A percentile compares a stretch with the other conserved stretches of the same genome.
These are phyloP conservation scores for Picocystis sp. DNA, from an alignment of 163 green algal species.

Conservation along the genomic window DNA sequence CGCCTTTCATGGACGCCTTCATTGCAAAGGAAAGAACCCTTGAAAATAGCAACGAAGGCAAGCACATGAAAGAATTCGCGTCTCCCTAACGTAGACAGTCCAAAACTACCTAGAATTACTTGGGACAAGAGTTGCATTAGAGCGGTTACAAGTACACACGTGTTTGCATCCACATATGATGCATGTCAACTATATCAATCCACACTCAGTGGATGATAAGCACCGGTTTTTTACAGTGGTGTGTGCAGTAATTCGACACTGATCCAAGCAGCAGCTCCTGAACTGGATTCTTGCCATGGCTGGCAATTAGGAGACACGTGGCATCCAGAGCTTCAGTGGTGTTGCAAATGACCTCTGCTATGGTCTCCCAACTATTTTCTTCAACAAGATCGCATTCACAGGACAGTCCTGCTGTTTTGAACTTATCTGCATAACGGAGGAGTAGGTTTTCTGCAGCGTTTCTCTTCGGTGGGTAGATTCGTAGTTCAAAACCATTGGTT, in stretches of 20 bases:
- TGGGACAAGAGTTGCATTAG: too few relatives aligned
- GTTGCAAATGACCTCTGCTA: slow-evolving; percentile 40
- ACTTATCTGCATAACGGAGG: neutral
- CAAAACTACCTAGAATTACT: too few relatives aligned
- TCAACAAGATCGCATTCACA: neutral
- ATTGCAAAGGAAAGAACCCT: too few relatives aligned
- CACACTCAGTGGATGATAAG: slow-evolving; percentile 25
- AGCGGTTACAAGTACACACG: too few relatives aligned
- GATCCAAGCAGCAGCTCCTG: slow-evolving; percentile 46
- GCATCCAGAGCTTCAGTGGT: slow-evolving; percentile 39
- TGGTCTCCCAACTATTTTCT: slow-evolving; percentile 2
- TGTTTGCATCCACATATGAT: too few relatives aligned
- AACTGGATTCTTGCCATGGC: slow-evolving; percentile 27
- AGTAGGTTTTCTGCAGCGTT: neutral
- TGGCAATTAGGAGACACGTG: slow-evolving; percentile 32
- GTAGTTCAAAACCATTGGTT: neutral
- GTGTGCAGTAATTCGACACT: slow-evolving; percentile 33
- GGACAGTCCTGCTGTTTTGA: neutral
- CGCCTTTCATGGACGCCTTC: too few relatives aligned
- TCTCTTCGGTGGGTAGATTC: neutral
- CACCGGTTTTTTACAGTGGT: slow-evolving; percentile 30
- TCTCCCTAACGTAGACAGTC: too few relatives aligned
- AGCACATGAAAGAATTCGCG: too few relatives aligned
- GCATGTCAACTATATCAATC: neutral
- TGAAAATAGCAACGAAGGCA: too few relatives aligned